Conservation (phyloP, 495 filamentous ascomycete species). For the Penicillium tannophilum region DNA sequence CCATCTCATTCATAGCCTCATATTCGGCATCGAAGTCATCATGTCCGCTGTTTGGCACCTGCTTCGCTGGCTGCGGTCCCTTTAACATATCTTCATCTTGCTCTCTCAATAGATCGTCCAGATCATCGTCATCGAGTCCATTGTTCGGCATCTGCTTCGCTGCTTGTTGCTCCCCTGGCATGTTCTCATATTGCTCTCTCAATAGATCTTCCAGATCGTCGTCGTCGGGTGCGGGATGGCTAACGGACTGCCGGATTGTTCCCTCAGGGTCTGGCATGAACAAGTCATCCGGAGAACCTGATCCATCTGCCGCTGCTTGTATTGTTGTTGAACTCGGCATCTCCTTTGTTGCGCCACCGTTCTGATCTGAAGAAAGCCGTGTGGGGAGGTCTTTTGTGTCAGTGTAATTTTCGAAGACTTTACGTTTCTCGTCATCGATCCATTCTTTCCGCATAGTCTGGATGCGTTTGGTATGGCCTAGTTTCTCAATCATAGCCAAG, state of each 20-base stretch:
- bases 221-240: constrained; percentile 31
- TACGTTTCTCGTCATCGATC: constrained; percentile 72
- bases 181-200: constrained; percentile 32
- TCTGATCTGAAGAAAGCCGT: constrained; percentile 9
- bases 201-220: constrained; percentile 44
- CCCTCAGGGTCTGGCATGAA: constrained; percentile 30
- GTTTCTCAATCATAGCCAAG: constrained; percentile 87
- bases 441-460: constrained; percentile 77
- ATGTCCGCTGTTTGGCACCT: neutral
- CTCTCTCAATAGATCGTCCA: constrained; percentile 41
- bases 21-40: constrained; percentile 31
- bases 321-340: neutral
- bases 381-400: constrained; percentile 5
- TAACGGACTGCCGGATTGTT: constrained; percentile 10
- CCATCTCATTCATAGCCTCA: constrained; percentile 38
- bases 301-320: neutral
- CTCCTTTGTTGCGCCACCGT: neutral
- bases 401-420: constrained; percentile 8
- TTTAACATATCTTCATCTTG: constrained; percentile 24
- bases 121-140: constrained; percentile 13
- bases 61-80: neutral
- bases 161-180: constrained; percentile 1
- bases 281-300: constrained; percentile 20
- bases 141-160: neutral
- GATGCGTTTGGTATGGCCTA: constrained; percentile 77